Base-by-base conservation (phyloP, 352 stramenopile genomes). In the Pythium phragmitis region DNA sequence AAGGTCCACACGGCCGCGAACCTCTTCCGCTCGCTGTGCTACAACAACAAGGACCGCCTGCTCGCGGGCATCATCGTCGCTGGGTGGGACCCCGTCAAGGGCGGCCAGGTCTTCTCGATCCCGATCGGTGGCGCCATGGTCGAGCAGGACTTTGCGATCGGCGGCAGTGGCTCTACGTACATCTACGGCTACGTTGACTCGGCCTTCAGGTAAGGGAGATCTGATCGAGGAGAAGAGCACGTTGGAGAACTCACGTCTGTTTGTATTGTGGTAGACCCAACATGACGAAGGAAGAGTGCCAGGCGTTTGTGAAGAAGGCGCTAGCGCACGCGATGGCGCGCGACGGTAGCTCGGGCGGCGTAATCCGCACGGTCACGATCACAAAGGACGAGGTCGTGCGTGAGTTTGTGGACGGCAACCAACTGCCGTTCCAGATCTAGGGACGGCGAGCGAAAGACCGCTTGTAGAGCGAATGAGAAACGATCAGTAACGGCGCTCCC, bases 21-120 rank as follows among this genome's bases (percentile, higher is more conserved):
- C 75, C 76, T 99, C 42, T 98, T 98, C 78, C 81, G 88, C 37
- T 91, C 87, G 66, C 83, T 99, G 53, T 98, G 95, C 76, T 99
- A 99, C 80, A 84, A 97, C 67, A 99, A 99, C 87, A 99, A 99
- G 77, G 97, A 99, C 76, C 85, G 92, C 30, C 67, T 95, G 69
- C 81, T 96, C 54, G 92, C 91, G 0, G 97, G 97, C 46, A 98
- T 99, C 65, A 99, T 99, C 77, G 92, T 99, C 43, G 97, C 94
- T 13, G 98, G 98, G 21, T 99, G 94, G 90, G 97, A 99, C 84
- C 81, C 88, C 0, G 92, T 99, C 37, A 92, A 98, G 65, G 96
- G 96, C 57, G 96, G 96, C 16, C 84, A 95, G 61, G 96, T 99
- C 39, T 99, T 98, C 75, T 97, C 91, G 30, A 96, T 99, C 67